These are phyloP conservation scores for Colletotrichum musicola DNA, from an alignment of 2,329 filamentous ascomycete species.

Conservation along the genomic window DNA sequence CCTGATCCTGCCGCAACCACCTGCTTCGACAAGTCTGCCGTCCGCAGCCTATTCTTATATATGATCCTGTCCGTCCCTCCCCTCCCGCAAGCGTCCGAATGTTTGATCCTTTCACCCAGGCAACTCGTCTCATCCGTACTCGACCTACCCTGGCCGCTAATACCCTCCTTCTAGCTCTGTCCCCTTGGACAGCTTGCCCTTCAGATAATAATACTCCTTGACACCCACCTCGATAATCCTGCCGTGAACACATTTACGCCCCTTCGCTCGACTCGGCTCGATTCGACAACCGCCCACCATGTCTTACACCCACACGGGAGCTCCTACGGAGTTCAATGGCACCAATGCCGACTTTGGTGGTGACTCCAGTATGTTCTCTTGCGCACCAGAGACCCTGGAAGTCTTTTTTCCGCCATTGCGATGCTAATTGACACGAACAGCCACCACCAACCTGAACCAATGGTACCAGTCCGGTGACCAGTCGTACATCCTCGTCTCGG, in stretches of 20 bases:
- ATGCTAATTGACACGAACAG: conserved; percentile 58
- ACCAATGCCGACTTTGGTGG: conserved; percentile 76
- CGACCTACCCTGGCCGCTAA: conserved; percentile 38
- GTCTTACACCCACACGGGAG: conserved; percentile 71
- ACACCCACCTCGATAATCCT: background rate
- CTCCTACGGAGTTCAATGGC: conserved; percentile 73
- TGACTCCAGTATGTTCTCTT: conserved; percentile 76
- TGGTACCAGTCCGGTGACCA: conserved; percentile 94
- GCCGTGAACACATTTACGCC: conserved; percentile 33
- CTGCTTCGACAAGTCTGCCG: background rate
- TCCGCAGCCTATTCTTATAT: conserved; percentile 26
- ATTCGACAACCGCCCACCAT: conserved; percentile 52
- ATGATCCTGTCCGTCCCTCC: conserved; percentile 32
- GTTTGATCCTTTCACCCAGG: conserved; percentile 11
- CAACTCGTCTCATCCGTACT: conserved; percentile 33
- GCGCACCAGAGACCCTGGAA: background rate
- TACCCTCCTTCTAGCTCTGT: conserved; percentile 22
- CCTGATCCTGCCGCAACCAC: conserved; percentile 31
- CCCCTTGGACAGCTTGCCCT: conserved; percentile 35
- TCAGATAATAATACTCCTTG: conserved; percentile 22
- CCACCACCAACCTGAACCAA: conserved; percentile 90
- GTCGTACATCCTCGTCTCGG: conserved; percentile 90
- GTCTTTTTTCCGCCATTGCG: background rate
- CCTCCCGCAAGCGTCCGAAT: background rate
- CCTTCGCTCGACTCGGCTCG: conserved; percentile 16